These are phyloP conservation scores for Naganishia sp. DNA, from an alignment of 1,284 basidiomycete species.

Conservation along the genomic window DNA sequence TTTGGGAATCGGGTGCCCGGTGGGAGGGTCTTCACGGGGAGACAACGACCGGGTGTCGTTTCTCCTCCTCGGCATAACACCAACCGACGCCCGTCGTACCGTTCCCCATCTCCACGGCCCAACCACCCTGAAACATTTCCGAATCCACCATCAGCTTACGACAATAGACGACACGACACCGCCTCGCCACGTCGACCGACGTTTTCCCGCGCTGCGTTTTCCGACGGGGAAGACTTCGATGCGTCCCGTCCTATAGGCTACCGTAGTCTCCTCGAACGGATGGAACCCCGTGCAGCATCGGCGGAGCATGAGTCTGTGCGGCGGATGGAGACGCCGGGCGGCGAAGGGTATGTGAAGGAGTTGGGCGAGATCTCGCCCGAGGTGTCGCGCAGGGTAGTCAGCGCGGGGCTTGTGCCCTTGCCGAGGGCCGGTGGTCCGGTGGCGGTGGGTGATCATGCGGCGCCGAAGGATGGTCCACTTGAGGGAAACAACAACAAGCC, in stretches of 20 bases:
- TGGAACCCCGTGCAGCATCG: conserved; percentile 10
- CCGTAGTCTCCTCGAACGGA: conserved; percentile 11
- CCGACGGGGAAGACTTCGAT: background rate
- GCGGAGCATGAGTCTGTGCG: background rate
- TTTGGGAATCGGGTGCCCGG: background rate
- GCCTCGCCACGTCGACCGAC: too few species aligned
- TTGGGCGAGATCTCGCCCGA: conserved; percentile 25
- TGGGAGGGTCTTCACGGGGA: background rate
- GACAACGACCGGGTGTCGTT: too few species aligned
- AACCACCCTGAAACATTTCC: background rate
- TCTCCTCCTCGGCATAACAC: background rate
- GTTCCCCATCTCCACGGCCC: background rate
- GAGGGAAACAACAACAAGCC: too few species aligned
- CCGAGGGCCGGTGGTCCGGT: too few species aligned
- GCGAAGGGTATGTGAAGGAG: conserved; percentile 14
- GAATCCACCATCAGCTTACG: too few species aligned
- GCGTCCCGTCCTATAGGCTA: background rate
- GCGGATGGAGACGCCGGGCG: background rate
- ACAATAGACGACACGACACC: too few species aligned
- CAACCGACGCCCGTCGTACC: background rate
- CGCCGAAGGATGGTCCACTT: too few species aligned
- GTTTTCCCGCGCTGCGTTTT: too few species aligned
- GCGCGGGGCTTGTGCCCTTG: too few species aligned
- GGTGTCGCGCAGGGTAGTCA: background rate
- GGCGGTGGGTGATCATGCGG: too few species aligned